Percentiles rank a stretch among this genome's conserved stretches.
phyloP scores from a whole-genome alignment of 179 eudicot genomes.

The Drosera spatulata region DNA sequence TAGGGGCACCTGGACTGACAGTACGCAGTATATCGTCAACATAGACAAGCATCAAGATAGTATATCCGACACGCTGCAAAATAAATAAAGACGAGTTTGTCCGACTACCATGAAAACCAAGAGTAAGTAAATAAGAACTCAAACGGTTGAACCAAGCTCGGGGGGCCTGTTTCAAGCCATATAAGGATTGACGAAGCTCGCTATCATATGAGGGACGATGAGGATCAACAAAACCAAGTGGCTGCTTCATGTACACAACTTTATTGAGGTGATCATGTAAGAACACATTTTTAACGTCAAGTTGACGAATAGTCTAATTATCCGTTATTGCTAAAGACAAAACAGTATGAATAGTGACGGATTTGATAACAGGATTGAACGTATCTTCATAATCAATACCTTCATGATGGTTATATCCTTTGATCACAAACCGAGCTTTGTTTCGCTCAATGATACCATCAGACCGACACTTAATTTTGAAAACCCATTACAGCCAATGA shows the following conservation, averaged over 20 bases:
- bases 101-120: neutral
- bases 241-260: neutral
- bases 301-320: neutral
- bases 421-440: neutral
- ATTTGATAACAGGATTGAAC: neutral
- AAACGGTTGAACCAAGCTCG: neutral
- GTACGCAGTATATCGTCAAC: neutral
- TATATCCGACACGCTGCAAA: no score
- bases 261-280: neutral
- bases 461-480: neutral
- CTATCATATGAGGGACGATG: neutral
- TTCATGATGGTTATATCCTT: neutral
- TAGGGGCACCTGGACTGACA: neutral
- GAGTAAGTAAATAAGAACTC: neutral
- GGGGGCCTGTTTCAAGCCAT: neutral
- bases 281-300: neutral
- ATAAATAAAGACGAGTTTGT: no score
- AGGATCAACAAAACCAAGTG: neutral
- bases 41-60: no score
- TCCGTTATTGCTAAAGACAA: neutral
- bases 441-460: neutral
- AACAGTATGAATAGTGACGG: neutral
- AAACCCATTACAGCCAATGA: neutral
- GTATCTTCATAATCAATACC: neutral
- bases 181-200: neutral